phyloP scores from a whole-genome alignment of 306 rosid genomes.

The Hippophae gyantsensis region DNA sequence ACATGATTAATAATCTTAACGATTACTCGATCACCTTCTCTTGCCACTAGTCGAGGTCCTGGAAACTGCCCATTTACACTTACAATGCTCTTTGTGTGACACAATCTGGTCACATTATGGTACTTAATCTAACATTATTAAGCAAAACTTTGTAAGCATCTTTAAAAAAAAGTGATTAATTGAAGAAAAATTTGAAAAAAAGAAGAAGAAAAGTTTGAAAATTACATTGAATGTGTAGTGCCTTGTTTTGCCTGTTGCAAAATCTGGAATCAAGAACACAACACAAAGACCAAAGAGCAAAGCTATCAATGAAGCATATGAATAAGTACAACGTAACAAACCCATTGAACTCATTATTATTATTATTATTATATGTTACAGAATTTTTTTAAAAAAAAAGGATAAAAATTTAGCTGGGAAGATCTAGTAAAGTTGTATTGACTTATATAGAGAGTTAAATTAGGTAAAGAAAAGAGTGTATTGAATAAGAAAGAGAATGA shows the following conservation, averaged over 20 bases:
- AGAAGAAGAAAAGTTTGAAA: neutral
- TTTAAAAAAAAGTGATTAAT: neutral
- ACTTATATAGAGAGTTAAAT: no score
- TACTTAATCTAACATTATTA: slow-evolving; percentile 34
- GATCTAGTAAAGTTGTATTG: no score
- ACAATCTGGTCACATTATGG: slow-evolving; percentile 44
- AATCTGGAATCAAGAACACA: slow-evolving; percentile 26
- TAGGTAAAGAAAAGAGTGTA: no score
- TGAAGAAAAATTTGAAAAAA: neutral
- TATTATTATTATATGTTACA: no score
- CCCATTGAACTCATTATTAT: neutral
- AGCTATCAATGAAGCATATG: slow-evolving; percentile 26
- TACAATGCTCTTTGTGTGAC: slow-evolving; percentile 57
- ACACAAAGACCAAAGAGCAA: slow-evolving; percentile 32
- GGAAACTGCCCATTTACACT: slow-evolving; percentile 67
- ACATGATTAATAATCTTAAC: slow-evolving; percentile 57
- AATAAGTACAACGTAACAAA: slow-evolving; percentile 1
- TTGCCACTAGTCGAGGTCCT: slow-evolving; percentile 60
- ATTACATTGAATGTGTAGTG: slow-evolving; percentile 65
- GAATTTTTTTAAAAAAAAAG: no score
- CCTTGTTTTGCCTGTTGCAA: slow-evolving; percentile 44
- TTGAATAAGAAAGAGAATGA: neutral
- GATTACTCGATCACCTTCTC: slow-evolving; percentile 69
- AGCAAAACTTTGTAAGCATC: neutral
- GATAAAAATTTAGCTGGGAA: no score